Evolutionary conservation across 1,139 yeast genomes (phyloP).

Genomic region (Scheffersomyces cryptocercus): DNA sequence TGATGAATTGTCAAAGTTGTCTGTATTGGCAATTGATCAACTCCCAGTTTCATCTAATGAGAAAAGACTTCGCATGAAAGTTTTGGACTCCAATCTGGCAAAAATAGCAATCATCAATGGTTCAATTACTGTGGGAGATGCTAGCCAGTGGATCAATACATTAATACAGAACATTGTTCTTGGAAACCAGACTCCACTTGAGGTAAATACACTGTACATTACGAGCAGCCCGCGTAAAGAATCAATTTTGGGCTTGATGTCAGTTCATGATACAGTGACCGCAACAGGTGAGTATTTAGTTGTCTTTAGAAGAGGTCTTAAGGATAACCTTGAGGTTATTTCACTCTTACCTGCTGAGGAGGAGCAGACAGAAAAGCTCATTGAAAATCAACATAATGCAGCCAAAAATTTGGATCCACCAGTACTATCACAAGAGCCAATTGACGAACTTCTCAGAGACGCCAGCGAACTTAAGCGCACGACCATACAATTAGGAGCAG

Average conservation of each 20-base stretch:
- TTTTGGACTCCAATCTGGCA: slow-evolving; percentile 4
- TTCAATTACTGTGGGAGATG: slow-evolving; percentile 10
- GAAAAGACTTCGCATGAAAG: slow-evolving; percentile 5
- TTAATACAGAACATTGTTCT: background rate
- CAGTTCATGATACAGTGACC: slow-evolving; percentile 1
- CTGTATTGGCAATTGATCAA: slow-evolving; percentile 15
- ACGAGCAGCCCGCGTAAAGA: background rate
- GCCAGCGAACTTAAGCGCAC: background rate
- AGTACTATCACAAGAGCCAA: slow-evolving; percentile 11
- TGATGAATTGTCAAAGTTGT: slow-evolving; percentile 13
- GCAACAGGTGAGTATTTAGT: slow-evolving; percentile 4
- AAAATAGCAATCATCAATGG: slow-evolving; percentile 9
- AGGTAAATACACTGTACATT: background rate
- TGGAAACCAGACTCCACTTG: background rate
- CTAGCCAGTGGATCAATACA: slow-evolving; percentile 11
- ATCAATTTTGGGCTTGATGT: background rate
- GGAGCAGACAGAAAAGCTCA: background rate
- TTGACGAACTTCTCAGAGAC: slow-evolving; percentile 10
- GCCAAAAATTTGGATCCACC: background rate
- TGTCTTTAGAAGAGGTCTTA: slow-evolving; percentile 6
- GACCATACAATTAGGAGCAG: background rate
- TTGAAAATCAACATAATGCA: background rate
- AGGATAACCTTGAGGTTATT: slow-evolving; percentile 14
- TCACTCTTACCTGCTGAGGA: slow-evolving; percentile 3
- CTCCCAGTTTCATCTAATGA: slow-evolving; percentile 2